Evolutionary conservation across 73 alveolate species (phyloP).

Genomic region (Paraurostyla sp.): DNA sequence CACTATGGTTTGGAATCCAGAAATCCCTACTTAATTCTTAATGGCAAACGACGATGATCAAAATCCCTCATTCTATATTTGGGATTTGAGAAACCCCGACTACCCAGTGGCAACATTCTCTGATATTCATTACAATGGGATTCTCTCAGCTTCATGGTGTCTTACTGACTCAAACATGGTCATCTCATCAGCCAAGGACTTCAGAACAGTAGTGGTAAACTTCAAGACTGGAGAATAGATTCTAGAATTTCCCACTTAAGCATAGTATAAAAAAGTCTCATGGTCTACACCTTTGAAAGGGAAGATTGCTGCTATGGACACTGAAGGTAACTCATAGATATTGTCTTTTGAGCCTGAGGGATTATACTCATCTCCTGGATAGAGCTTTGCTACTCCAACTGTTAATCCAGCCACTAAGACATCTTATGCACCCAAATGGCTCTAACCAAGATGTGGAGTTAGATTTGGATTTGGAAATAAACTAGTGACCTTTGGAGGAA

Average conservation of each 20-base stretch:
- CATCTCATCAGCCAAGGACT: conserved; percentile 80
- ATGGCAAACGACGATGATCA: conserved; percentile 86
- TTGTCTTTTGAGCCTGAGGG: conserved; percentile 52
- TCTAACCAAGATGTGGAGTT: conserved; percentile 80
- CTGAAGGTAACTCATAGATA: conserved; percentile 59
- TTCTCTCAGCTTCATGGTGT: conserved; percentile 86
- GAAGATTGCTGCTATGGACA: conserved; percentile 27
- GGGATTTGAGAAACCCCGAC: conserved; percentile 93
- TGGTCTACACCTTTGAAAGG: conserved; percentile 69
- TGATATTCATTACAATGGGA: conserved; percentile 78
- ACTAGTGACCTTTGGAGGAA: conserved; percentile 78
- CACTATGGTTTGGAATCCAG: conserved; percentile 90
- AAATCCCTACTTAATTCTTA: conserved; percentile 87
- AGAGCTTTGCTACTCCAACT: conserved; percentile 1
- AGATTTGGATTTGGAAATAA: conserved; percentile 82
- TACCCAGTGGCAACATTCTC: conserved; percentile 85
- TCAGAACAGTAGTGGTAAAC: conserved; percentile 77
- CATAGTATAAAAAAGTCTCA: neutral
- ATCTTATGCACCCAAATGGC: conserved; percentile 88
- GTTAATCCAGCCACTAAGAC: neutral
- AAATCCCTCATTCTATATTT: conserved; percentile 80
- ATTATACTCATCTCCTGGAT: neutral
- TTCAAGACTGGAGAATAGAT: conserved; percentile 79
- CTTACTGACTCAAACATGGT: conserved; percentile 83
- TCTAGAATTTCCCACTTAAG: conserved; percentile 54